phyloP scores from a whole-genome alignment of 805 yeast species.

The Monosporozyma solicola region DNA sequence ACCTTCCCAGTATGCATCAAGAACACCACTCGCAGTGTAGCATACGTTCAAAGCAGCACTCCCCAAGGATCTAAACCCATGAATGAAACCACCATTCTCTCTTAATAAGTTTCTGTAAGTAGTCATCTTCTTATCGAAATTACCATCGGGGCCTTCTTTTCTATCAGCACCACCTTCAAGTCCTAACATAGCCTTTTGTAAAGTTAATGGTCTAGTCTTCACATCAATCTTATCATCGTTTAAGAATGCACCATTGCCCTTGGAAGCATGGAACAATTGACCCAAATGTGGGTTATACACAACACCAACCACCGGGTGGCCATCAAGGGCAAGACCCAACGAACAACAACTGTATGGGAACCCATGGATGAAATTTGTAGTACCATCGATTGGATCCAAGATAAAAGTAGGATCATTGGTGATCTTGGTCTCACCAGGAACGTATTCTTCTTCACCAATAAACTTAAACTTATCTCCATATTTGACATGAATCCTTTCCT shows the following conservation, averaged over 20 bases:
- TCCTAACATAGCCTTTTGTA: slow-evolving; percentile 47
- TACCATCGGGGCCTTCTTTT: slow-evolving; percentile 41
- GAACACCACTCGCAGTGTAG: slow-evolving; percentile 47
- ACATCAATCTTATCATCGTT: slow-evolving; percentile 35
- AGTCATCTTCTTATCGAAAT: slow-evolving; percentile 41
- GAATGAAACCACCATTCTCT: slow-evolving; percentile 48
- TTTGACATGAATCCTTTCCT: slow-evolving; percentile 20
- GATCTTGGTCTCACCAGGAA: slow-evolving; percentile 39
- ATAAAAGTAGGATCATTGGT: slow-evolving; percentile 50
- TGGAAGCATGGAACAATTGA: slow-evolving; percentile 44
- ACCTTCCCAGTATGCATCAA: slow-evolving; percentile 62
- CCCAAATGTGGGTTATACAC: slow-evolving; percentile 54
- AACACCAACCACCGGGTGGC: slow-evolving; percentile 51
- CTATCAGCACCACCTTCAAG: slow-evolving; percentile 58
- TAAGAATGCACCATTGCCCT: slow-evolving; percentile 46
- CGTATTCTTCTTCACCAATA: slow-evolving; percentile 54
- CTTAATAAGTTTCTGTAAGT: slow-evolving; percentile 39
- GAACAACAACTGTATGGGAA: slow-evolving; percentile 58
- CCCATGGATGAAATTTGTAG: slow-evolving; percentile 54
- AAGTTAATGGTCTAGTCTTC: slow-evolving; percentile 30
- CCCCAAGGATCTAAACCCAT: slow-evolving; percentile 54
- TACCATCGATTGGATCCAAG: slow-evolving; percentile 60
- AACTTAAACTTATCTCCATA: slow-evolving; percentile 44
- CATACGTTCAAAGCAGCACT: slow-evolving; percentile 58
- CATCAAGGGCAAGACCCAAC: slow-evolving; percentile 43